Evolutionary conservation across 495 filamentous ascomycete genomes (phyloP), one percentile per base, ranked within the genome.

Genomic region (Letharia columbiana): DNA sequence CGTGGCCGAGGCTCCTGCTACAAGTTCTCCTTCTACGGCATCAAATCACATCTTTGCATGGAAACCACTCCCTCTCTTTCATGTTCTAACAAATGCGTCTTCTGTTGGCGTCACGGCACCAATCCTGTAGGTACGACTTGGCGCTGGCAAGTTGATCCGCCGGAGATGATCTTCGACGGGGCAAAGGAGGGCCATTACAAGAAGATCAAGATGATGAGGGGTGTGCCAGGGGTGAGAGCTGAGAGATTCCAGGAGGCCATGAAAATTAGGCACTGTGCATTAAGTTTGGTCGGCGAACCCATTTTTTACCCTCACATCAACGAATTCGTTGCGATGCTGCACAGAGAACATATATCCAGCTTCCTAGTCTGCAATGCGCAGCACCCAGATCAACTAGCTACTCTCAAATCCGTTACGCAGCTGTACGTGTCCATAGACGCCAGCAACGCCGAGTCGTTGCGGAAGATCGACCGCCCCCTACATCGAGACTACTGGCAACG

Each of bases 221-320:
- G 92, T 61, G 89, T 98, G 2, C 93, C 93, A 0, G 93, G 93
- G 12, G 91, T 98, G 9, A 84, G 93, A 12, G 90, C 93, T 0
- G 93, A 96, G 75, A 83, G 93, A 18, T 97, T 96, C 72, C 86
- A 86, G 7, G 93, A 97, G 76, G 93, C 92, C 0, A 92, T 96
- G 88, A 83, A 86, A 39, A 95, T 98, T 67, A 83, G 90, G 3
- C 93, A 98, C 75, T 98, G 93, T 74, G 93, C 93, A 1, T 79
- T 98, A 31, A 89, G 84, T 71, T 81, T 98, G 54, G 93, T 98
- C 47, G 93, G 93, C 65, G 93, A 98, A 74, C 93, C 93, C 9
- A 96, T 98, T 69, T 98, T 97, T 82, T 98, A 98, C 75, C 93
- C 93, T 31, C 87, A 93, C 75, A 98, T 98, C 79, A 97, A 98